Evolutionary conservation across 2,329 filamentous ascomycete genomes (phyloP), one percentile per base, ranked within the genome.

Genomic region (Aspergillus amoenus): DNA sequence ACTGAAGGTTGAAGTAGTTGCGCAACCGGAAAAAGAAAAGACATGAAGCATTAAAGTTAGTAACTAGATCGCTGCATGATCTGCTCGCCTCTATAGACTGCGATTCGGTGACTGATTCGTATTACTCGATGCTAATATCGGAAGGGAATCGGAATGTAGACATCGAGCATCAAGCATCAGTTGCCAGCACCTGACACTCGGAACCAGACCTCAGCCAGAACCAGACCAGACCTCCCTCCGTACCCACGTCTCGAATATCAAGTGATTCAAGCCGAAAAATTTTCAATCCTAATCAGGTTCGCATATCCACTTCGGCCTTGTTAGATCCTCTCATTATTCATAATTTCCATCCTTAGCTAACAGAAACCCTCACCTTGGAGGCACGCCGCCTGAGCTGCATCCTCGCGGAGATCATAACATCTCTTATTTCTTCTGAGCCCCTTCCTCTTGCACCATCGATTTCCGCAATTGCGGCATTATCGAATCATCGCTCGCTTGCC

Each of bases 401-500:
- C 21, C 52, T 32, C 24, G 17, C 37, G 52, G 45, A 43, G 39
- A 45, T 58, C 47, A 56, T 54, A 51, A 37, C 51, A 56, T 53
- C 46, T 49, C 50, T 24, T 51, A 41, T 45, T 57, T 44, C 51
- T 60, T 42, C 15, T 30, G 27, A 30, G 27, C 27, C 27, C 27
- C 9, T 42, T 45, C 46, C 43, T 55, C 57, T 67, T 61, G 61
- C 64, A 65, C 59, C 60, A 66, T 66, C 56, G 11, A 55, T 55
- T 57, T 60, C 52, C 42, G 49, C 54, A 41, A 66, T 66, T 63
- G 64, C 64, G 62, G 62, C 59, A 64, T 64, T 60, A 39, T 56
- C 47, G 40, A 56, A 52, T 54, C 56, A 59, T 58, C 54, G 53
- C 32, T 41, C 22, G 17, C 27, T 30, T 30, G 27, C 3, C 34